Base-by-base conservation (phyloP, 2,329 filamentous ascomycete species). In the Diaporthe ampelina region DNA sequence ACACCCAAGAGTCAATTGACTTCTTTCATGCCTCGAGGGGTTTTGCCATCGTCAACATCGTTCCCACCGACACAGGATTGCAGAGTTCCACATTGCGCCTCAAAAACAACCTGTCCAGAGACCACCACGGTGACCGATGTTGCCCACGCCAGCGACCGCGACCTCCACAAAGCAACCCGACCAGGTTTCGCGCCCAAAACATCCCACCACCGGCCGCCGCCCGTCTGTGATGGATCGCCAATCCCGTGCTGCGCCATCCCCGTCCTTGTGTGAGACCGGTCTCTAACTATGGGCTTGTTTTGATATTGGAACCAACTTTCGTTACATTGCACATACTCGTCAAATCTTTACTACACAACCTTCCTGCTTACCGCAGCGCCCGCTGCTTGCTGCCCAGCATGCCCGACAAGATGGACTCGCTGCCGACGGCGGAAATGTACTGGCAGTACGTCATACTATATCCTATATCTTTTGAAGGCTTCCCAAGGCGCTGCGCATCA, bases 191-290 rank as follows among this genome's bases (percentile, higher is more conserved):
- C 37, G 74, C 74, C 63, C 26, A 74, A 76, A 61, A 73, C 63
- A 76, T 72, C 73, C 74, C 68, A 69, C 59, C 77, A 76, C 56
- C 37, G 57, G 32, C 63, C 21, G 48, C 32, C 59, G 24, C 57
- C 50, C 58, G 45, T 58, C 73, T 81, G 81, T 81, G 81, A 82
- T 82, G 81, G 81, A 82, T 79, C 78, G 77, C 73, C 76, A 75
- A 79, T 79, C 77, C 74, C 76, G 75, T 73, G 73, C 65, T 77
- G 75, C 73, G 73, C 76, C 73, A 74, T 73, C 75, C 72, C 77
- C 73, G 77, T 78, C 74, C 79, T 77, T 75, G 78, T 79, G 78
- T 82, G 81, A 82, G 77, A 78, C 74, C 73, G 77, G 76, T 73
- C 77, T 76, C 59, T 81, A 79, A 81, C 78, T 77, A 73, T 74